A percentile compares a stretch with the other conserved stretches of the same genome.
Evolutionary conservation across 2,329 filamentous ascomycete species (phyloP).

Genomic region (Verticillium longisporum): DNA sequence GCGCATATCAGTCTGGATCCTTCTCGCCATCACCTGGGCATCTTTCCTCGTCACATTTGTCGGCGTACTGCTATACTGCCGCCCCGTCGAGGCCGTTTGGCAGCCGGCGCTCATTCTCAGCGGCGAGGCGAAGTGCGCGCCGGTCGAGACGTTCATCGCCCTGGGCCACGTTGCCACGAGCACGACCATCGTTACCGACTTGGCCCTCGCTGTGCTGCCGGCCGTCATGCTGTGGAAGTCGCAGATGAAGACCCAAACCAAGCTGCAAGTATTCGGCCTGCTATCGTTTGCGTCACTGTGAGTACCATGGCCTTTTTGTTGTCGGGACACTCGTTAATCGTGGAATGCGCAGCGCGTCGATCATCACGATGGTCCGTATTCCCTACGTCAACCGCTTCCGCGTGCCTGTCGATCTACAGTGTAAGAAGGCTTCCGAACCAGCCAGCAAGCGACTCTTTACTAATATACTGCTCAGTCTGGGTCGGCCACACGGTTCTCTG

Average conservation of each 20-base stretch:
- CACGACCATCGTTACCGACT: slow-evolving; percentile 23
- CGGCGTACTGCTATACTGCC: slow-evolving; percentile 22
- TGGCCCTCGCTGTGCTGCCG: slow-evolving; percentile 21
- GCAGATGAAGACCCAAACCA: slow-evolving; percentile 20
- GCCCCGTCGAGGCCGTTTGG: slow-evolving; percentile 20
- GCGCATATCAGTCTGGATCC: slow-evolving; percentile 14
- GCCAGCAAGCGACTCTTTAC: slow-evolving; percentile 1
- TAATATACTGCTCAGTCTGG: slow-evolving; percentile 5
- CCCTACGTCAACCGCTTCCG: slow-evolving; percentile 15
- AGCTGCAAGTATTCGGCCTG: slow-evolving; percentile 13
- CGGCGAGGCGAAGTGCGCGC: slow-evolving; percentile 12
- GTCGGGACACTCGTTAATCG: not conserved
- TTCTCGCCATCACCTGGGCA: slow-evolving; percentile 14
- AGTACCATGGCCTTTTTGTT: not conserved
- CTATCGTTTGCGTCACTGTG: slow-evolving; percentile 14
- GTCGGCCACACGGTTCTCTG: slow-evolving; percentile 13
- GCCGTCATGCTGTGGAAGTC: slow-evolving; percentile 23
- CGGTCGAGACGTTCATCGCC: slow-evolving; percentile 15
- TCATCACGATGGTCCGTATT: slow-evolving; percentile 16
- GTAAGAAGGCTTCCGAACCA: not conserved
- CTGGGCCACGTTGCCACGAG: slow-evolving; percentile 21
- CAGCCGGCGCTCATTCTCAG: slow-evolving; percentile 20
- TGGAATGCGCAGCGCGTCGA: slow-evolving; percentile 6
- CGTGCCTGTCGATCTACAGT: slow-evolving; percentile 6
- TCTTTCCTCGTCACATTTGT: slow-evolving; percentile 22